Evolutionary conservation across 148 eudicot species (phyloP).

Genomic region (Tetragonia tetragonoides): DNA sequence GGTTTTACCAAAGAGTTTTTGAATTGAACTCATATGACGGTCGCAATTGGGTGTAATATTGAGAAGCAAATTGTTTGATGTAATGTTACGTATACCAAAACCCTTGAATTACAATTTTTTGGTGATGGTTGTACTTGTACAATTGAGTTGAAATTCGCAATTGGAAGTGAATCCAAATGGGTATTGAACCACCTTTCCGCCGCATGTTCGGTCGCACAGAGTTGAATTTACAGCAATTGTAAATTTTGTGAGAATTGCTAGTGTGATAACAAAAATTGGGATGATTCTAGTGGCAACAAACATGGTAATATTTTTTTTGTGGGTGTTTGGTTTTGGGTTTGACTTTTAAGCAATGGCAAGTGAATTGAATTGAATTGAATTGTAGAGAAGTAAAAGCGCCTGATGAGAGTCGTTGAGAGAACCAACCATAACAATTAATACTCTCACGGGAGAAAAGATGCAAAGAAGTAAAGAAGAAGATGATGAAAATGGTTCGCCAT

Average conservation of each 20-base stretch:
- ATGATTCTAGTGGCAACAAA: neutral
- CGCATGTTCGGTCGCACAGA: slow-evolving; percentile 40
- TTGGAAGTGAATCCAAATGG: slow-evolving; percentile 71
- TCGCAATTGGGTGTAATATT: slow-evolving; percentile 46
- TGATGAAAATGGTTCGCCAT: neutral
- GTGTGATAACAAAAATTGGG: neutral
- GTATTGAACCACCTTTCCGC: slow-evolving; percentile 31
- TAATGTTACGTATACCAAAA: slow-evolving; percentile 38
- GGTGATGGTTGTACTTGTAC: slow-evolving; percentile 30
- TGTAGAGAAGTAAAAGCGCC: slow-evolving; percentile 17
- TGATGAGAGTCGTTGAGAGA: slow-evolving; percentile 20
- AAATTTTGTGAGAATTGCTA: neutral
- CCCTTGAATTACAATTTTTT: slow-evolving; percentile 30
- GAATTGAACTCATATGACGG: slow-evolving; percentile 33
- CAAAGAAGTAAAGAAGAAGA: neutral
- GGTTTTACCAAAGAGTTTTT: slow-evolving; percentile 24
- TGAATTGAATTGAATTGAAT: neutral
- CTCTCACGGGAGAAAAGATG: neutral
- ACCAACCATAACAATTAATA: slow-evolving; percentile 13
- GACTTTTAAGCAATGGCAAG: neutral
- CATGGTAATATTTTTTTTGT: too few species aligned
- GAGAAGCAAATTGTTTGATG: slow-evolving; percentile 36
- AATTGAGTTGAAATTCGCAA: slow-evolving; percentile 50
- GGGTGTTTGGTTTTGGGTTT: too few species aligned
- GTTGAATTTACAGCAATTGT: slow-evolving; percentile 12